These are phyloP conservation scores for Sclerotinia glacialis DNA, from an alignment of 2,329 filamentous ascomycete genomes.

Conservation along the genomic window DNA sequence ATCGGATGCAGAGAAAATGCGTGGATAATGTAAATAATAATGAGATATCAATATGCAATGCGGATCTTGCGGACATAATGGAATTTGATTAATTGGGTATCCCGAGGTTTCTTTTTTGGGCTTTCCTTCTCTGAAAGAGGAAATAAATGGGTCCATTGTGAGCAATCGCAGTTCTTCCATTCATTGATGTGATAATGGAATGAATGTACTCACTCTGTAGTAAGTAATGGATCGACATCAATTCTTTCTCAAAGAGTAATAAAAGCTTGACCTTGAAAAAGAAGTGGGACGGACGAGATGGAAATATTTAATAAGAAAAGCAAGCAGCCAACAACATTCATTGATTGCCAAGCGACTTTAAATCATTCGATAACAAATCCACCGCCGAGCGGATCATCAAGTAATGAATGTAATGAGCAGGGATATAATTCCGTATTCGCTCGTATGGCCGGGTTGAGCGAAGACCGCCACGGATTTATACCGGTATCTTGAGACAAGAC, in stretches of 20 bases:
- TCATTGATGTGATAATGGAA: background rate
- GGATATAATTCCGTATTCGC: background rate
- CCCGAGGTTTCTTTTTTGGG: background rate
- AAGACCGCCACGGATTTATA: background rate
- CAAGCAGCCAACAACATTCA: background rate
- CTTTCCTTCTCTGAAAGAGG: background rate
- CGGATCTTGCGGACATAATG: slow-evolving; percentile 1
- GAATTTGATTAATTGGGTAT: slow-evolving; percentile 9
- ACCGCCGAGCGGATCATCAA: background rate
- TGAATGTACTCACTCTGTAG: too few species aligned
- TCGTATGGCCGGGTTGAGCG: background rate
- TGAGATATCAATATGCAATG: background rate
- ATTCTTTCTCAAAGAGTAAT: background rate
- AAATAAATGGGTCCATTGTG: background rate
- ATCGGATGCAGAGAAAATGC: too few species aligned
- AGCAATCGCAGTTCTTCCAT: background rate
- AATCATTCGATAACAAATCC: slow-evolving; percentile 11
- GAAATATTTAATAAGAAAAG: background rate
- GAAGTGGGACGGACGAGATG: background rate
- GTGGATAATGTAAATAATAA: background rate
- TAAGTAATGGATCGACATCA: background rate
- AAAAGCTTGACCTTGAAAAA: background rate
- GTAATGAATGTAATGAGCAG: background rate
- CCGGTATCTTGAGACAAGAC: background rate
- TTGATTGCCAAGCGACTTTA: slow-evolving; percentile 10